Conservation (phyloP, 441 rosid species). For the Erysimum cheiri region DNA sequence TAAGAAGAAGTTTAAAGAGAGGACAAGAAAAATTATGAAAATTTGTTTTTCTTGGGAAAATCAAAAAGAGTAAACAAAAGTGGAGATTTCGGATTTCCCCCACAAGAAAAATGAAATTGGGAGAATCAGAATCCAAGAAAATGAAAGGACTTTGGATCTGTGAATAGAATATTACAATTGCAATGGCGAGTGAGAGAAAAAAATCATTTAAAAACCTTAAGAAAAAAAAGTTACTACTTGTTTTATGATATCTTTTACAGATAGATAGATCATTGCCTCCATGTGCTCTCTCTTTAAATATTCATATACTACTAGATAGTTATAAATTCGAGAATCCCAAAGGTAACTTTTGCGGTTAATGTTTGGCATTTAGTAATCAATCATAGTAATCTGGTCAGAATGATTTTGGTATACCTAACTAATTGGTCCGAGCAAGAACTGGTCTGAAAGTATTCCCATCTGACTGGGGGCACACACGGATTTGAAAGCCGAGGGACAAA, state of each 20-base stretch:
- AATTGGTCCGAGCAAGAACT: background rate
- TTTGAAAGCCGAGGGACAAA: conserved; percentile 7
- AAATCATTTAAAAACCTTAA: conserved; percentile 17
- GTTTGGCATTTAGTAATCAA: conserved; percentile 2
- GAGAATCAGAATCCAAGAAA: conserved; percentile 54
- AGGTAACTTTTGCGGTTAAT: conserved; percentile 8
- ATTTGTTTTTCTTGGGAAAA: conserved; percentile 48
- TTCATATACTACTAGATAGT: background rate
- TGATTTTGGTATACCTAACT: background rate
- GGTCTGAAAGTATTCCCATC: background rate
- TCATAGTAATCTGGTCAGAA: background rate
- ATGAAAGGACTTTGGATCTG: conserved; percentile 52
- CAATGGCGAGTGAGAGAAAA: conserved; percentile 18
- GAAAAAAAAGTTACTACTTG: conserved; percentile 13
- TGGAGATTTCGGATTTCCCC: conserved; percentile 9
- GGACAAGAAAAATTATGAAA: conserved; percentile 24
- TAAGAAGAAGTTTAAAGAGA: conserved; percentile 22
- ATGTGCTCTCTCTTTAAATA: conserved; percentile 28
- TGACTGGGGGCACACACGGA: conserved; percentile 24
- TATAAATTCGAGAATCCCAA: background rate
- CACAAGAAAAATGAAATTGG: conserved; percentile 15
- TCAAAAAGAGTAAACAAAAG: conserved; percentile 15
- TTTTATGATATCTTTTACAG: conserved; percentile 35
- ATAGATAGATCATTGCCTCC: conserved; percentile 38
- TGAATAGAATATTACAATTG: background rate